Conservation (phyloP, 1,284 basidiomycete genomes). For the Leccinum ponderosum region DNA sequence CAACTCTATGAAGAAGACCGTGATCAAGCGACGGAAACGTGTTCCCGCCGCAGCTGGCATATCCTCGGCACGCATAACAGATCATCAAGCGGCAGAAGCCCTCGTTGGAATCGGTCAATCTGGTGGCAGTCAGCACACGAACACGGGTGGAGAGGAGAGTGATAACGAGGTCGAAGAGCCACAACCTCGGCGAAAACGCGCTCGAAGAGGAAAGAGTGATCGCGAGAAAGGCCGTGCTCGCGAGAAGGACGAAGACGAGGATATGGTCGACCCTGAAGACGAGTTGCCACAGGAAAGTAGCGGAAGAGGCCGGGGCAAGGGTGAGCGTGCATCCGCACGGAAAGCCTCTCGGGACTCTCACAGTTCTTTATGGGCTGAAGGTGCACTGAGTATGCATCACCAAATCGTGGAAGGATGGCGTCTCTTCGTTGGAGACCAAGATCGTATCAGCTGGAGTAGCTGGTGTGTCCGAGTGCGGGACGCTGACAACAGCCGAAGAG, state of each 20-base stretch:
- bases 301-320: constrained; percentile 32
- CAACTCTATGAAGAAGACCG: constrained; percentile 98
- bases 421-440: no score
- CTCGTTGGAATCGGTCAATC: constrained; percentile 74
- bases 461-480: no score
- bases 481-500: no score
- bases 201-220: constrained; percentile 44
- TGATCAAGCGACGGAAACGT: constrained; percentile 97
- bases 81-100: constrained; percentile 82
- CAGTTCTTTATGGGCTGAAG: constrained; percentile 38
- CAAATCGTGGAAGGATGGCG: constrained; percentile 37
- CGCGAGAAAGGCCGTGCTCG: constrained; percentile 35
- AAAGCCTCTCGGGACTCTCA: constrained; percentile 39
- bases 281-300: constrained; percentile 29
- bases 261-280: constrained; percentile 45
- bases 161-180: constrained; percentile 51
- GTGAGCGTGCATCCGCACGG: constrained; percentile 37
- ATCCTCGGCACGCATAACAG: constrained; percentile 62
- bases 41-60: constrained; percentile 72
- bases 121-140: constrained; percentile 42
- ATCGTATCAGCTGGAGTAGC: no score
- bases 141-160: constrained; percentile 52
- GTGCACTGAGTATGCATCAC: constrained; percentile 35
- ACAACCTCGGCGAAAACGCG: constrained; percentile 57
- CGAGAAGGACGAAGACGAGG: constrained; percentile 53